These are phyloP conservation scores for Boletus sp. DNA, from an alignment of 768 basidiomycete genomes.

Conservation along the genomic window DNA sequence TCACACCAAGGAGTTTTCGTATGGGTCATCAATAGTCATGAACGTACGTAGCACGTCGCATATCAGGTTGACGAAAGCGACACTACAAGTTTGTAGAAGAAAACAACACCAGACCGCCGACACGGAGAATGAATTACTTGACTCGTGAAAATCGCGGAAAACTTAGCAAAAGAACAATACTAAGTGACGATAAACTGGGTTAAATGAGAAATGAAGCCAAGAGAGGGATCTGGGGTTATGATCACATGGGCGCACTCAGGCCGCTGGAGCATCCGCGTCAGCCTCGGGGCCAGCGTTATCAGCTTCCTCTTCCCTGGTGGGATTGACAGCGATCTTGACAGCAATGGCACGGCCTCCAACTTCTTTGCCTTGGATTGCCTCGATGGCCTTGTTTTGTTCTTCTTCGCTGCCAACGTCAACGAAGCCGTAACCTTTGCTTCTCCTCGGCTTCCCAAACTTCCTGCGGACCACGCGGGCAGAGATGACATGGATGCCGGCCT, in stretches of 20 bases:
- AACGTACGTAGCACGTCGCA: slow-evolving; percentile 29
- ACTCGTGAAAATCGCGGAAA: slow-evolving; percentile 36
- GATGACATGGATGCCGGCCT: slow-evolving; percentile 75
- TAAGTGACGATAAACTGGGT: slow-evolving; percentile 30
- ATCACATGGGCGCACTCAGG: slow-evolving; percentile 19
- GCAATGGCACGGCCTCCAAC: slow-evolving; percentile 82
- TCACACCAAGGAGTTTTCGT: neutral
- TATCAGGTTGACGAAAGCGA: slow-evolving; percentile 27
- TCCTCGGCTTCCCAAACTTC: slow-evolving; percentile 78
- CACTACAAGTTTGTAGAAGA: slow-evolving; percentile 30
- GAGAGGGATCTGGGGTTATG: slow-evolving; percentile 19
- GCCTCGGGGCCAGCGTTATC: slow-evolving; percentile 36
- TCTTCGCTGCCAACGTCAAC: slow-evolving; percentile 90
- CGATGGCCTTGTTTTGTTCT: slow-evolving; percentile 90
- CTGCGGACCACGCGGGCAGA: slow-evolving; percentile 89
- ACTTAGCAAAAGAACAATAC: slow-evolving; percentile 35
- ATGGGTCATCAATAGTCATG: slow-evolving; percentile 27
- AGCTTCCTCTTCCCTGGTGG: slow-evolving; percentile 56
- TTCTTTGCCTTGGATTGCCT: slow-evolving; percentile 82
- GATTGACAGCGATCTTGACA: slow-evolving; percentile 94
- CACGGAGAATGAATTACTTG: slow-evolving; percentile 24
- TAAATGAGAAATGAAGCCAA: slow-evolving; percentile 28
- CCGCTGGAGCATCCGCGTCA: slow-evolving; percentile 23
- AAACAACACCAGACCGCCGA: slow-evolving; percentile 48
- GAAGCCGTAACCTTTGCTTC: slow-evolving; percentile 96